Base-by-base conservation (phyloP, 2,329 filamentous ascomycete species). In the Aspergillus pseudoviridinutans region DNA sequence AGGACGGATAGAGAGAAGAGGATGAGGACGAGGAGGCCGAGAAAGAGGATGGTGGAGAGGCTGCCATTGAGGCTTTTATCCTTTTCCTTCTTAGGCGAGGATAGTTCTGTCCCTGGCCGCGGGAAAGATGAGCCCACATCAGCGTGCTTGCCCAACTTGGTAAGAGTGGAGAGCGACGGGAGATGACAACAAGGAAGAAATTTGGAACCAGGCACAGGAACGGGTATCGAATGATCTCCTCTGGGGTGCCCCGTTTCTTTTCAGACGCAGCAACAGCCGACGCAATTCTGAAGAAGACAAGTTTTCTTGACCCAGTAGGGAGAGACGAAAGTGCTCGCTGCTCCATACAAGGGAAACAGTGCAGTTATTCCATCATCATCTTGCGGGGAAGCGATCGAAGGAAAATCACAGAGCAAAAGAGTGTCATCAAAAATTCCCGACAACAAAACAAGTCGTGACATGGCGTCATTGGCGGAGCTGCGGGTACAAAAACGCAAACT, bases 1-100 rank as follows among this genome's bases (percentile, higher is more conserved):
- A 72, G 2, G 69, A 72, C n/a, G 67, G 68, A 60, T 71, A 71
- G 46, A 66, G 58, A 4, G 61, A 66, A 25, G 63, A 58, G 51
- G 62, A 63, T 14, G 61, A 64, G 29, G 59, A 59, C 12, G 61
- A 63, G 28, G 51, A 64, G 3, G 64, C 56, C 44, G 64, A 66
- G 8, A 58, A 61, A 20, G 61, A 60, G 29, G 64, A 64, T 32
- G 57, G 56, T 28, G 50, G 56, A 55, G 57, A 60, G 54, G 56
- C 49, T 46, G 61, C 57, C 61, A 66, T 62, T 52, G 58, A 57
- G 42, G 47, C 44, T 49, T 35, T 55, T 57, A 57, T 47, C 41
- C 29, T 38, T 52, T 55, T 59, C 27, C 17, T 51, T 46, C n/a
- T 53, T 25, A 47, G 22, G 14, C 22, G 42, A 22, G 42, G 42